phyloP scores from a whole-genome alignment of 768 basidiomycete species.

The Filobasidium floriforme region DNA sequence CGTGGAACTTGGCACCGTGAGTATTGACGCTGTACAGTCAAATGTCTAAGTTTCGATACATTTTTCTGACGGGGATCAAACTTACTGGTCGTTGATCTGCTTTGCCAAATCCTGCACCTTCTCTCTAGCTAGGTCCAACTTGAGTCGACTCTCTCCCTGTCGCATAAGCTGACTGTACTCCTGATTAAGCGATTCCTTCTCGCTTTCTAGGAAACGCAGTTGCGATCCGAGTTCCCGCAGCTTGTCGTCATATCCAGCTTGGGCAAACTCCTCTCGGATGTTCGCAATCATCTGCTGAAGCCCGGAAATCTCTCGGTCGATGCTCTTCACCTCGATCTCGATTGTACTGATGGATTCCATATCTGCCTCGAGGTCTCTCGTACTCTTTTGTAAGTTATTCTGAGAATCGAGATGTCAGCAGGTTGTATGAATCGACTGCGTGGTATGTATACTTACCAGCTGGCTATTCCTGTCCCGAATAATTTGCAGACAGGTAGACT shows the following conservation, averaged over 20 bases:
- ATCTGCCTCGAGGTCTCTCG: conserved; percentile 11
- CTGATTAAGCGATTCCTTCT: conserved; percentile 59
- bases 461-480: conserved; percentile 15
- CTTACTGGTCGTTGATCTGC: conserved; percentile 65
- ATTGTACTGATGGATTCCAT: conserved; percentile 42
- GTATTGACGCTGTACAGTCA: conserved; percentile 54
- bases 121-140: conserved; percentile 62
- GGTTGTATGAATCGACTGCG: background rate
- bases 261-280: conserved; percentile 33
- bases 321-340: conserved; percentile 53
- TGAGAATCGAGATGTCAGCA: background rate
- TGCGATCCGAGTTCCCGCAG: conserved; percentile 35
- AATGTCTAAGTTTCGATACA: background rate
- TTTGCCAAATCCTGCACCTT: conserved; percentile 60
- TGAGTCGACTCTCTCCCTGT: conserved; percentile 75
- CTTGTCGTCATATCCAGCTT: conserved; percentile 39
- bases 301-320: conserved; percentile 35
- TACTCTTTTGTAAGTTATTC: conserved; percentile 1
- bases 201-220: conserved; percentile 59
- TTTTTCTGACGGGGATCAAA: conserved; percentile 18
- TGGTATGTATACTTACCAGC: conserved; percentile 4
- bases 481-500: conserved; percentile 14
- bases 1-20: conserved; percentile 57
- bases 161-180: conserved; percentile 65
- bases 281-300: conserved; percentile 25